A percentile compares a stretch with the other conserved stretches of the same genome.
Evolutionary conservation across 306 rosid species (phyloP).

Genomic region (Herpetospermum pedunculosum): DNA sequence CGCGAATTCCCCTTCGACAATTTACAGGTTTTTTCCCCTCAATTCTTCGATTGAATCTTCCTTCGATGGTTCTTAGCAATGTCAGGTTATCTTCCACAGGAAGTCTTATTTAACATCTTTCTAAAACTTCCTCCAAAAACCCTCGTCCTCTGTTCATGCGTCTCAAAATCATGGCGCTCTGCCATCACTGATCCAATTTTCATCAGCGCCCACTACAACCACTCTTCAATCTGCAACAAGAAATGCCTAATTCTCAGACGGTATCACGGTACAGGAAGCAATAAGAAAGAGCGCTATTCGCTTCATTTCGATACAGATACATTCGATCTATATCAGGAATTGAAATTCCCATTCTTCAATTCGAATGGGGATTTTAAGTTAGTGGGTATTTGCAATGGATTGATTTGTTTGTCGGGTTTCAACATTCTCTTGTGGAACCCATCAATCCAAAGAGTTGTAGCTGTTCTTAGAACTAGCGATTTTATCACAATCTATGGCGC

Average conservation of each 20-base stretch:
- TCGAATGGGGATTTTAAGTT: background rate
- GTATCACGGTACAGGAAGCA: background rate
- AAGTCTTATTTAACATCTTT: conserved; percentile 8
- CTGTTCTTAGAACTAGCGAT: background rate
- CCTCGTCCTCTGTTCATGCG: conserved; percentile 5
- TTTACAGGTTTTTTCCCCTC: background rate
- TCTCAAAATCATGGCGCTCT: conserved; percentile 13
- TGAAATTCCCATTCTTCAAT: conserved; percentile 1
- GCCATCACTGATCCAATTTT: background rate
- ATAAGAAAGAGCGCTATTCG: background rate
- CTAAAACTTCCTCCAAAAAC: conserved; percentile 8
- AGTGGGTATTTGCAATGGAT: conserved; percentile 13
- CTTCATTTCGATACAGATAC: conserved; percentile 10
- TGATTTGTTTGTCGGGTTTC: conserved; percentile 6
- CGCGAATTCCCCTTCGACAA: background rate
- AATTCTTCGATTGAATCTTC: background rate
- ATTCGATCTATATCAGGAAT: conserved; percentile 5
- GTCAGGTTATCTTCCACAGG: conserved; percentile 7
- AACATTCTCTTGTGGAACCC: conserved; percentile 11
- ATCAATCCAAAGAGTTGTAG: conserved; percentile 3
- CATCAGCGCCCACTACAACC: conserved; percentile 7
- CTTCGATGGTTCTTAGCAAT: background rate
- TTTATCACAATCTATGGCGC: background rate
- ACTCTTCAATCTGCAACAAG: background rate
- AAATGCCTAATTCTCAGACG: background rate